Conservation (phyloP, 1,284 basidiomycete genomes). For the Veloporphyrellus conicus region DNA sequence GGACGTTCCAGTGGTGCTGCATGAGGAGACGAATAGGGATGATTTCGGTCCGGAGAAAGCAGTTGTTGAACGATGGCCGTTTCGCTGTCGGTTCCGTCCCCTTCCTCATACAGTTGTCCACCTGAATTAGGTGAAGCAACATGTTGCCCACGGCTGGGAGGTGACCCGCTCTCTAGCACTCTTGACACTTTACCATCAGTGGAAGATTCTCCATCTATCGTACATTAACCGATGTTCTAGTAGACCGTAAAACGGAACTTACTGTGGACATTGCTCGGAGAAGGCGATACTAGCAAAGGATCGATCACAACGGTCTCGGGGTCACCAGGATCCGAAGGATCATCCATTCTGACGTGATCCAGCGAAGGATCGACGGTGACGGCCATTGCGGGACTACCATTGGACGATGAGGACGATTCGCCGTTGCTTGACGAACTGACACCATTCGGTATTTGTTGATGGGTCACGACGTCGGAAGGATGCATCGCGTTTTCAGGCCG, state of each 20-base stretch:
- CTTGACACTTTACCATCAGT: constrained; percentile 4
- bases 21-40: constrained; percentile 22
- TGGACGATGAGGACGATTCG: constrained; percentile 30
- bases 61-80: constrained; percentile 14
- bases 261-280: constrained; percentile 14
- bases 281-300: constrained; percentile 36
- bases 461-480: constrained; percentile 10
- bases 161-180: constrained; percentile 7
- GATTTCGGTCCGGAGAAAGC: constrained; percentile 20
- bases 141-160: constrained; percentile 6
- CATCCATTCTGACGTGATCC: constrained; percentile 15
- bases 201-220: constrained; percentile 22
- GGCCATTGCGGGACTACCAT: constrained; percentile 23
- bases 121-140: constrained; percentile 11
- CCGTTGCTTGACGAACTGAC: constrained; percentile 21
- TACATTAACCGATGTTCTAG: constrained; percentile 24
- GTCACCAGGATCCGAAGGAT: constrained; percentile 16
- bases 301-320: constrained; percentile 35
- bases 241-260: constrained; percentile 14
- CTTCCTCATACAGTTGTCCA: constrained; percentile 7
- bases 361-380: constrained; percentile 31
- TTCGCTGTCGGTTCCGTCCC: constrained; percentile 17
- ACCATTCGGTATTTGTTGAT: constrained; percentile 18
- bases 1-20: constrained; percentile 24
- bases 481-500: constrained; percentile 36